These are phyloP conservation scores for Globisporangium abappressorium DNA, from an alignment of 352 stramenopile genomes.

Conservation along the genomic window DNA sequence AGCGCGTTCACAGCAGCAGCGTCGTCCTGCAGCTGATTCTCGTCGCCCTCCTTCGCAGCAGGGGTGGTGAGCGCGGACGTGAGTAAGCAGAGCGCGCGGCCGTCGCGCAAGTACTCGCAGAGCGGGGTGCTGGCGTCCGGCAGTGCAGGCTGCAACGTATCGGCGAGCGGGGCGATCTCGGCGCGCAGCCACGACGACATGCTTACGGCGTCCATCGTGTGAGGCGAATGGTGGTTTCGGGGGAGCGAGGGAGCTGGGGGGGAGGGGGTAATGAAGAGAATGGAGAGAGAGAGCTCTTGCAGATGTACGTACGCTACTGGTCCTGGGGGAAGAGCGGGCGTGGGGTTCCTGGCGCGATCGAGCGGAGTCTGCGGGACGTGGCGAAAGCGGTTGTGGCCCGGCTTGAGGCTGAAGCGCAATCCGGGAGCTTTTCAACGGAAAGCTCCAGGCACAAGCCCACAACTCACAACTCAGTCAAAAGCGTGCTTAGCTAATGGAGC, in stretches of 20 bases:
- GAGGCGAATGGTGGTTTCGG: neutral
- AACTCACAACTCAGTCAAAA: slow-evolving; percentile 3
- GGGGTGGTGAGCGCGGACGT: slow-evolving; percentile 39
- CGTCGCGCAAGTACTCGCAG: slow-evolving; percentile 73
- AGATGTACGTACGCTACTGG: neutral
- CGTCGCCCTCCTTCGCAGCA: slow-evolving; percentile 17
- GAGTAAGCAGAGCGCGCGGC: slow-evolving; percentile 70
- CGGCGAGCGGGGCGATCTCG: slow-evolving; percentile 42
- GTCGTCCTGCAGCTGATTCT: slow-evolving; percentile 3
- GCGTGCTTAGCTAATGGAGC: neutral
- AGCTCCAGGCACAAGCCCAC: neutral
- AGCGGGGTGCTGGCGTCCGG: slow-evolving; percentile 31
- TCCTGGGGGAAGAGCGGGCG: neutral
- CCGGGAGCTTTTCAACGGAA: neutral
- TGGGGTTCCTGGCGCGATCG: neutral
- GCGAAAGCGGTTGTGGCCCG: slow-evolving; percentile 10
- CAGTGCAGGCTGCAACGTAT: slow-evolving; percentile 28
- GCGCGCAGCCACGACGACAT: slow-evolving; percentile 53
- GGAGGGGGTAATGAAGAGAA: neutral
- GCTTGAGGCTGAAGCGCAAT: neutral
- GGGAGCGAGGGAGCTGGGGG: neutral
- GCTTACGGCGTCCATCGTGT: slow-evolving; percentile 8
- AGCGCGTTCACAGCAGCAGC: slow-evolving; percentile 25
- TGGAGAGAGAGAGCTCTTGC: neutral
- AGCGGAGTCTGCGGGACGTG: slow-evolving; percentile 1